Percentiles rank a stretch among this genome's conserved stretches.
These are phyloP conservation scores for Eimeria necatrix DNA, from an alignment of 169 alveolate species.

Conservation along the genomic window DNA sequence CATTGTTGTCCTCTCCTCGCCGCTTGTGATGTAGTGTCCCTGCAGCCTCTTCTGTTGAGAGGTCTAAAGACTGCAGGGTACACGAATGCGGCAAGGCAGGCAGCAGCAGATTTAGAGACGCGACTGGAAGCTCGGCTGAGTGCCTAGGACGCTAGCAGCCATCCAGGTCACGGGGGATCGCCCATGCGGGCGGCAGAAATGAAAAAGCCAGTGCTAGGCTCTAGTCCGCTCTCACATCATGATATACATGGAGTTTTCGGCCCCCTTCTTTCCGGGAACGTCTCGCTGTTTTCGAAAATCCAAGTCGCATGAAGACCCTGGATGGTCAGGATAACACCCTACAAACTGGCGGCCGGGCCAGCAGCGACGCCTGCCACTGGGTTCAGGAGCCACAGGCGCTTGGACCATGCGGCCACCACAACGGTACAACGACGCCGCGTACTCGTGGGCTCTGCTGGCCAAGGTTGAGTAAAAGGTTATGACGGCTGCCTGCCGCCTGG, in stretches of 20 bases:
- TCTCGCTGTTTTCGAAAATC: not conserved
- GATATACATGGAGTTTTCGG: not conserved
- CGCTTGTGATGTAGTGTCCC: not conserved
- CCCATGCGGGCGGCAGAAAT: not conserved
- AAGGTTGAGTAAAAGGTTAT: not conserved
- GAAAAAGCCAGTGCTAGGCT: not conserved
- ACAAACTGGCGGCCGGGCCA: not conserved
- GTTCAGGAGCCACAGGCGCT: not conserved
- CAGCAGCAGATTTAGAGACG: not conserved
- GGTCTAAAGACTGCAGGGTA: not conserved
- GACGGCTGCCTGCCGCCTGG: constrained; percentile 35
- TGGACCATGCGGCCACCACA: not conserved
- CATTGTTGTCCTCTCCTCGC: constrained; percentile 20
- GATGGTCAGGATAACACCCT: not conserved
- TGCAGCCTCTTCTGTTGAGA: not conserved
- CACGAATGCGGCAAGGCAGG: not conserved
- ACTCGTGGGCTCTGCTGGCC: not conserved
- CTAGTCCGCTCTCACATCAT: not conserved
- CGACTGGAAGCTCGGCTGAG: not conserved
- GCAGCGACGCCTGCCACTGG: not conserved
- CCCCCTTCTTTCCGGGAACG: not conserved
- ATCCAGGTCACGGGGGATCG: not conserved
- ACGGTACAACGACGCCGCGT: not conserved
- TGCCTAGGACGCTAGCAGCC: not conserved
- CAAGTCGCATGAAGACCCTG: constrained; percentile 4